Evolutionary conservation across 345 rosid species (phyloP).

Genomic region (Linum lewisii): DNA sequence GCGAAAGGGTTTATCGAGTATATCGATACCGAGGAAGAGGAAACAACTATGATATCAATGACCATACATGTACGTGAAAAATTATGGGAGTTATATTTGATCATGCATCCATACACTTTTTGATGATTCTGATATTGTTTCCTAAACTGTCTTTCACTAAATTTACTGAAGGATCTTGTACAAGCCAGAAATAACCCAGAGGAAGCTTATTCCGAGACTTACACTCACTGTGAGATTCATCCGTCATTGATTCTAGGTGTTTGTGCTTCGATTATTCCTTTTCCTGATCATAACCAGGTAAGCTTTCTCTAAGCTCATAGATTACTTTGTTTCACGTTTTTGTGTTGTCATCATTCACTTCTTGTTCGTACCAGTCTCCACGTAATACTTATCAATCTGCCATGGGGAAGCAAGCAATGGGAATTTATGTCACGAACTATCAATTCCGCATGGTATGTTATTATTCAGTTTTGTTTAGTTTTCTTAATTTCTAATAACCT

Average conservation of each 20-base stretch:
- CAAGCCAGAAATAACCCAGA: conserved; percentile 66
- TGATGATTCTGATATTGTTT: not conserved
- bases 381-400: conserved; percentile 99
- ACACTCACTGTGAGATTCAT: conserved; percentile 98
- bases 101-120: not conserved
- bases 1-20: conserved; percentile 84
- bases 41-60: conserved; percentile 99
- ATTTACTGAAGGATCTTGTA: conserved; percentile 63
- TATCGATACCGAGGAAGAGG: conserved; percentile 96
- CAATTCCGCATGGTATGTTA: conserved; percentile 81
- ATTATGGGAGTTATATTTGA: not conserved
- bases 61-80: conserved; percentile 72
- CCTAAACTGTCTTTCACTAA: not conserved
- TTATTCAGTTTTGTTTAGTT: not conserved
- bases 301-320: conserved; percentile 10
- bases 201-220: conserved; percentile 79
- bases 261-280: conserved; percentile 97
- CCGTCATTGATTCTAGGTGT: conserved; percentile 95
- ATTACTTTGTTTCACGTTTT: not conserved
- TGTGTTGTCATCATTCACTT: conserved; percentile 8
- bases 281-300: conserved; percentile 99
- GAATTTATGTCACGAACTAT: conserved; percentile 94
- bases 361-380: conserved; percentile 55
- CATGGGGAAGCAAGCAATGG: conserved; percentile 99
- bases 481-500: not conserved